Evolutionary conservation across 768 basidiomycete genomes (phyloP), one percentile per base, ranked within the genome.

Genomic region (Grammothele lineata): DNA sequence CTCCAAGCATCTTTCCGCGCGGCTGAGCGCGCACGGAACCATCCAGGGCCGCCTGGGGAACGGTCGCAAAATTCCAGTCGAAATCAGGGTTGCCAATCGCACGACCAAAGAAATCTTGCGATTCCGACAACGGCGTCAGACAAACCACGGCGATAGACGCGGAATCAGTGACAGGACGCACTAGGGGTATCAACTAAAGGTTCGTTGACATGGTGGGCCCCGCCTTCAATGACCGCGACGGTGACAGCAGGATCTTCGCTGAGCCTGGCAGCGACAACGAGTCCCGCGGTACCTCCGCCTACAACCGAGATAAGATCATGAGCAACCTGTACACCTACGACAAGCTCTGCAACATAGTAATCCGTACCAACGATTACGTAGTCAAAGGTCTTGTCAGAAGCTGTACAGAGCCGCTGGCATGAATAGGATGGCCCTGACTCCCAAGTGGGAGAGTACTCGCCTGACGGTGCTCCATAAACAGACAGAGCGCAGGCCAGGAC

Each of bases 1-100:
- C 83, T 35, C 83, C 83, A 7, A 86, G 67, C 44, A 78, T 77
- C 61, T 76, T 80, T 24, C 83, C 84, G 26, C 76, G 67, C 4
- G 81, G 76, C 74, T 80, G 81, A 7, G 64, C 47, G 26, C 78
- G 45, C 0, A 50, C 56, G 12, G 76, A 66, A 30, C 67, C 66
- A 23, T 61, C 63, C 24, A 69, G 63, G 43, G 67, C 64, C 0
- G 65, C 25, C 57, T 82, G 80, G 1, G 74, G 62, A 1, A 65
- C 62, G 1, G 76, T 76, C 23, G 60, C 58, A 62, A 74, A 78
- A 15, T 65, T 61, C 73, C 76, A 82, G 57, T 81, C 77, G 58
- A 76, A 73, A 10, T 64, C 45, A 2, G 71, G 63, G 32, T 64
- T 62, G 19, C 73, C 54, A 5, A 79, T 61, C 12, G 75, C 73